Base-by-base conservation (phyloP, 371 early-diverging fungal genomes). In the Rhizomucor miehei region DNA sequence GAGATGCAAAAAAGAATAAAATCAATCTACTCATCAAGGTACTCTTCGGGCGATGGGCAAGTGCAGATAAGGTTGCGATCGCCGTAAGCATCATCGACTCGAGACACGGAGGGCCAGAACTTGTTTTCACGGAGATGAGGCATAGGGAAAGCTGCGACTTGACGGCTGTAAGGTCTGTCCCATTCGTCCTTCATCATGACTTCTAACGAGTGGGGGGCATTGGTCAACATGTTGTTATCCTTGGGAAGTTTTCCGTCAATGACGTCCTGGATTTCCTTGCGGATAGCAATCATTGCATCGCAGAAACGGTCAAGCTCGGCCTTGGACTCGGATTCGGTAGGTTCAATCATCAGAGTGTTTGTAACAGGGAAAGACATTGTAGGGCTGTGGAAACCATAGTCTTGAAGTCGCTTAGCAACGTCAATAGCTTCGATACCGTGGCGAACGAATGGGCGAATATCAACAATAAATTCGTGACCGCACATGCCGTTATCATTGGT, bases 351-450 rank as follows among this genome's bases (percentile, higher is more conserved):
- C 48, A 98, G 84, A 12, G 97, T 95, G 84, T 95, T 93, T 62
- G 92, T 81, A 20, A 97, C 97, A 35, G 98, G 98, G 92, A 95
- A 98, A 12, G 95, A 95, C 98, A 98, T 97, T 64, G 98, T 98
- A 36, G 98, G 98, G 34, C 88, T 85, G 77, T 98, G 98, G 88
- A 97, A 97, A 20, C 95, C 93, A 65, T 95, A 98, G 77, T 98
- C 98, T 77, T 94, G 92, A 51, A 98, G 85, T 51, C 98, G 90
- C 85, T 98, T 98, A 69, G 98, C 98, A 62, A 98, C 84, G 66
- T 98, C 98, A 48, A 97, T 90, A 23, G 93, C 97, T 66, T 92
- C 89, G 66, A 98, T 77, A 38, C 89, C 91, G 19, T 89, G 77
- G n/a, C 71, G 73, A 34, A 63, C 77, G 65, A 98, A 97, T 23